Evolutionary conservation across 148 eudicot species (phyloP).

Genomic region (Persicaria maculosa): DNA sequence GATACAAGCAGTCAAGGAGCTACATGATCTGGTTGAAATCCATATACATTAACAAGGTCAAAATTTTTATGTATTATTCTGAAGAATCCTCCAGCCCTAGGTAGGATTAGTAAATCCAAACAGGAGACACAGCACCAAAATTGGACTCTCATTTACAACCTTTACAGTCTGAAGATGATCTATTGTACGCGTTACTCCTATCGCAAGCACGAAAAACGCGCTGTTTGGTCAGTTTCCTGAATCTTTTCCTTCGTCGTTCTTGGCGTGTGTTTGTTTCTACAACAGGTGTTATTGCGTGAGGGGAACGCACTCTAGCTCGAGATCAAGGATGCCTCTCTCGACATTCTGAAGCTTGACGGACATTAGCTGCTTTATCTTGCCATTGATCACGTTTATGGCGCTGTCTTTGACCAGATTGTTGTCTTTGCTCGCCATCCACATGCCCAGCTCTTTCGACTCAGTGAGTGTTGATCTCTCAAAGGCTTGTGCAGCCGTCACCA

Average conservation of each 20-base stretch:
- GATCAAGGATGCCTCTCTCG: constrained; percentile 74
- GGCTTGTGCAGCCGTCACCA: constrained; percentile 80
- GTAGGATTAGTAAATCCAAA: background rate
- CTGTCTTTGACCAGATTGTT: constrained; percentile 67
- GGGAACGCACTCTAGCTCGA: constrained; percentile 92
- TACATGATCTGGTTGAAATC: background rate
- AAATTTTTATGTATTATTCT: background rate
- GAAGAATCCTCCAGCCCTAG: background rate
- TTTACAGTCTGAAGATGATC: background rate
- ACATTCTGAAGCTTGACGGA: constrained; percentile 67
- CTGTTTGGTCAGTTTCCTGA: too few species aligned
- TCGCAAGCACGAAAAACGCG: too few species aligned
- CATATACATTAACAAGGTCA: background rate
- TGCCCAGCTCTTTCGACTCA: constrained; percentile 52
- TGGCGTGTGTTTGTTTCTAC: background rate
- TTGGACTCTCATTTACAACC: background rate
- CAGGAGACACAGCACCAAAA: background rate
- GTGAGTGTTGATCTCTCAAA: constrained; percentile 32
- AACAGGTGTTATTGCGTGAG: constrained; percentile 58
- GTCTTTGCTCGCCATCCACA: constrained; percentile 65
- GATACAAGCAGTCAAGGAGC: too few species aligned
- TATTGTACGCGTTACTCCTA: too few species aligned
- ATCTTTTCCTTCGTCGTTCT: too few species aligned
- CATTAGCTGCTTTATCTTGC: constrained; percentile 68
- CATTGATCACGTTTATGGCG: constrained; percentile 43